Base-by-base conservation (phyloP, 106 monocot genomes). In the Triglochin maritima region DNA sequence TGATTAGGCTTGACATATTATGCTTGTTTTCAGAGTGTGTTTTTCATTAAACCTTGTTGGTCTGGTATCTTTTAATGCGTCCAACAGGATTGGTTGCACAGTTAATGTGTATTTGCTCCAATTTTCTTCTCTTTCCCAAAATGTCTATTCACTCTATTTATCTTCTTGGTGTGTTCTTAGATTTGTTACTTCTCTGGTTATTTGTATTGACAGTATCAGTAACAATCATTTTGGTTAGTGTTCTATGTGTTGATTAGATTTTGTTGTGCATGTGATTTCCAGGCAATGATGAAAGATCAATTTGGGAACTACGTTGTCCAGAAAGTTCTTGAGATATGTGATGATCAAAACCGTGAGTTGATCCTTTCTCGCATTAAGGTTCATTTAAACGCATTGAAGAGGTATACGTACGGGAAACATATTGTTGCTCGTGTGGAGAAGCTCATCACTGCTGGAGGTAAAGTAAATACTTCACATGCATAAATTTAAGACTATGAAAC, bases 231-330 rank as follows among this genome's bases (percentile, higher is more conserved):
- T 29, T 29, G 29, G 29, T 29, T 29, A 29, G 29, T 29, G 29
- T 29, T 29, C 29, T 29, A 29, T 1, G 29, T 29, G 29, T 29
- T 59, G 10, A 43, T 63, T 44, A 63, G 13, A 46, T 63, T 12
- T 11, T 45, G 42, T 41, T 59, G 59, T 59, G 4, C 62, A 52
- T 52, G 52, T 11, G 7, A 7, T 14, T 16, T 67, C 58, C 50
- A 75, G 75, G 75, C 67, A 4, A 68, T 75, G 75, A 75, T 75
- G 75, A 75, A 75, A 44, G 75, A 75, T 67, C 75, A 59, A 50
- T 75, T 68, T 59, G 75, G 67, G 7, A 75, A 75, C 59, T 75
- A 75, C 13, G 75, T 75, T 29, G 75, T 75, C 16, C 75, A 75
- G 68, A 75, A 75, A 56, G 67, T 75, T 41, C 66, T 75, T 50